Base-by-base conservation (phyloP, 495 filamentous ascomycete species). In the Paragyromitra xinjiangensis region DNA sequence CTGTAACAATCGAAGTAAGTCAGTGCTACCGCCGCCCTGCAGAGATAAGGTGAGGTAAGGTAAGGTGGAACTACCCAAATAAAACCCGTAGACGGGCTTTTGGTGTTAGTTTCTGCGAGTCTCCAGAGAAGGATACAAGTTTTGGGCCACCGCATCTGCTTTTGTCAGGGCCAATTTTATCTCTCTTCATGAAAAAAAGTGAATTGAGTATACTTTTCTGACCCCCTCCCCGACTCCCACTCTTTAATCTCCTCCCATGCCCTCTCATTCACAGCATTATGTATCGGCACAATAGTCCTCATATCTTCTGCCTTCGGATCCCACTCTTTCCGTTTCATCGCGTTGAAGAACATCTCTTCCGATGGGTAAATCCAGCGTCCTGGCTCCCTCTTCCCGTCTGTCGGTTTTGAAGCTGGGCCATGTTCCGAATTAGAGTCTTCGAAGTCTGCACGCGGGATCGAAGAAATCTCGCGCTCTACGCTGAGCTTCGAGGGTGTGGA, bases 341-440 rank as follows among this genome's bases (percentile, higher is more conserved):
- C 94, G 26, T 94, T 90, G 86, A 97, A 98, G 85, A 99, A 99
- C 87, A 95, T 94, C 71, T 91, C 88, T 82, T 99, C 96, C 0
- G 93, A 96, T 0, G 95, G 95, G 85, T 99, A 99, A 61, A 99
- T 90, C 95, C 96, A 99, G 83, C 97, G 95, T 16, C 94, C 94
- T 0, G 22, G 50, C 37, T 51, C 83, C 82, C 39, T 77, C 74
- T 81, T 80, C 64, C 63, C 83, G 77, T 56, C 81, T 64, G 8
- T 83, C 19, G 29, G 6, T 56, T 19, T 66, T 22, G 40, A 24
- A 5, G 70, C 37, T 70, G 51, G 83, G 80, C 78, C 9, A 79
- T 86, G 40, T 79, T 83, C 76, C 68, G 82, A 83, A 64, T 80
- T 84, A 12, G 81, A 73, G 2, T 84, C 80, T 51, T 82, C 78